Evolutionary conservation across 2,329 filamentous ascomycete species (phyloP).

Genomic region (Ascochyta lentis): DNA sequence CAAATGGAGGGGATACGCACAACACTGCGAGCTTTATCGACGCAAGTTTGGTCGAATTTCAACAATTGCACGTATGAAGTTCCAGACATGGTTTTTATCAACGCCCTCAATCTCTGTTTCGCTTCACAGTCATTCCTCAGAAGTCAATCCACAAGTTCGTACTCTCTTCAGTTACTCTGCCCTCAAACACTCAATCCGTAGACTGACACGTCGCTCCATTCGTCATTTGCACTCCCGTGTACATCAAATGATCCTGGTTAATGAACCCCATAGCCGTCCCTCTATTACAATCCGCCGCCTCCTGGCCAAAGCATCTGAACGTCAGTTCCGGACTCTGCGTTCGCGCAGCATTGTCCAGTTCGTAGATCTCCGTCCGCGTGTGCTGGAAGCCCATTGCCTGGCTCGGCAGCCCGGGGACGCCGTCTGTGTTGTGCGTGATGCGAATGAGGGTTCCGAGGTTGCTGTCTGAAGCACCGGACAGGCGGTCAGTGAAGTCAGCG

Average conservation of each 20-base stretch:
- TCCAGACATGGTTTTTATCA: no score
- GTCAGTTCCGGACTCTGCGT: constrained; percentile 17
- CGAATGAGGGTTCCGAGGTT: constrained; percentile 62
- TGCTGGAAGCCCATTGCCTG: constrained; percentile 67
- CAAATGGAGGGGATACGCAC: no score
- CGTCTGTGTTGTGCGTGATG: constrained; percentile 70
- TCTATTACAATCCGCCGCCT: constrained; percentile 22
- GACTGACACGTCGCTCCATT: not conserved
- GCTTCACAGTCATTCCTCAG: no score
- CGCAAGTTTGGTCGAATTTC: no score
- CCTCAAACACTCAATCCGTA: no score
- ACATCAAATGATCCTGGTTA: constrained; percentile 21
- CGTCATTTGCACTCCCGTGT: constrained; percentile 20
- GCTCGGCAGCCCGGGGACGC: constrained; percentile 70
- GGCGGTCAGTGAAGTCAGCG: constrained; percentile 52
- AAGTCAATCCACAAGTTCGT: no score
- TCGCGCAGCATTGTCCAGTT: constrained; percentile 8
- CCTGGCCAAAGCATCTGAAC: constrained; percentile 25
- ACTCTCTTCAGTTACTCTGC: no score
- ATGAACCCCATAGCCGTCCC: constrained; percentile 14
- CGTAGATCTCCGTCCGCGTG: constrained; percentile 69
- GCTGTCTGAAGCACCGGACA: constrained; percentile 55
- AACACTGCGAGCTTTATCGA: no score
- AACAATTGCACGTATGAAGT: no score
- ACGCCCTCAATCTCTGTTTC: no score